Evolutionary conservation across 75 land plant genomes (phyloP).

Genomic region (Cryptomeria japonica): DNA sequence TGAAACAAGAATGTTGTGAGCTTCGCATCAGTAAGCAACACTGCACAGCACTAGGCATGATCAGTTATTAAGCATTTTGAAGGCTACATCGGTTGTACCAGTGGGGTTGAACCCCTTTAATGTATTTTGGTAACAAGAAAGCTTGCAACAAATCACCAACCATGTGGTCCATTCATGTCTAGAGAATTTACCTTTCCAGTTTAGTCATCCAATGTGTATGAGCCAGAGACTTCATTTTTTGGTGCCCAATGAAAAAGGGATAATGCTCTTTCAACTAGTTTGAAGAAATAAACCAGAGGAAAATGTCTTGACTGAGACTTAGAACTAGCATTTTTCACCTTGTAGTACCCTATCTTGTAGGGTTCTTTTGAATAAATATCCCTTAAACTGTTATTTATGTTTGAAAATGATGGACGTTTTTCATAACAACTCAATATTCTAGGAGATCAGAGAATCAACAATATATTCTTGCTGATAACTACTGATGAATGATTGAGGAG

Average conservation of each 20-base stretch:
- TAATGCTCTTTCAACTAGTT: neutral
- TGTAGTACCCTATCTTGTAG: neutral
- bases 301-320: neutral
- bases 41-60: neutral
- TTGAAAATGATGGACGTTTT: neutral
- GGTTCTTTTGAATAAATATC: neutral
- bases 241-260: neutral
- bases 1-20: neutral
- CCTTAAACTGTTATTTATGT: neutral
- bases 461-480: neutral
- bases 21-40: neutral
- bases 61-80: conserved; percentile 2
- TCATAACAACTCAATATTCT: neutral
- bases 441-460: neutral
- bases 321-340: neutral
- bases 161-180: neutral
- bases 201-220: neutral
- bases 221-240: neutral
- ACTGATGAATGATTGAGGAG: too few relatives aligned
- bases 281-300: neutral
- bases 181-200: neutral
- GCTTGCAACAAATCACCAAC: neutral
- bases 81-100: neutral
- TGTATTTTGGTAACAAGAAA: neutral
- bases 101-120: neutral